phyloP scores from a whole-genome alignment of 2,329 filamentous ascomycete species.

The Zalaria obscura region DNA sequence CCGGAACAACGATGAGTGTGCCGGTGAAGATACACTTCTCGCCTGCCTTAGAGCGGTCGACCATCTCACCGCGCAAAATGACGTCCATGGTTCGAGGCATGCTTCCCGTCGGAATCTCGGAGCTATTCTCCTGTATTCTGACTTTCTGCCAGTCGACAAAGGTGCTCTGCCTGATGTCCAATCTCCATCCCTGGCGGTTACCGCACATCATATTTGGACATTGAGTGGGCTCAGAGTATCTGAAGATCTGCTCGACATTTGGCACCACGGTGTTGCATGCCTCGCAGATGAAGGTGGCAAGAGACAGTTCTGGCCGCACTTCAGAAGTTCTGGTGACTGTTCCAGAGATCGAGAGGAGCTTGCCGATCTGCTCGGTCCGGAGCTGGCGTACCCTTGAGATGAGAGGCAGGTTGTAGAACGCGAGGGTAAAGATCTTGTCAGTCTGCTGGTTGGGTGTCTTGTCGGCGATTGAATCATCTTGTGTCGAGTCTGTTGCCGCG shows the following conservation, averaged over 20 bases:
- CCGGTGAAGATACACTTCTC: constrained; percentile 98
- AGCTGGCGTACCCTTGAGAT: constrained; percentile 76
- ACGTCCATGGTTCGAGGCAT: constrained; percentile 98
- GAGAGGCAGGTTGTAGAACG: constrained; percentile 84
- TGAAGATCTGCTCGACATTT: constrained; percentile 93
- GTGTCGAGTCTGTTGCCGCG: constrained; percentile 40
- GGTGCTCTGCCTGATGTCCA: constrained; percentile 94
- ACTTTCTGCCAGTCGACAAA: constrained; percentile 99
- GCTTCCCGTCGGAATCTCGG: constrained; percentile 93
- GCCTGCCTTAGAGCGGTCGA: constrained; percentile 90
- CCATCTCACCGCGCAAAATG: constrained; percentile 90
- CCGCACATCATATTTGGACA: constrained; percentile 79
- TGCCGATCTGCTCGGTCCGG: constrained; percentile 79
- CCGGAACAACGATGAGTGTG: constrained; percentile 87
- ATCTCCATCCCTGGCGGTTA: constrained; percentile 83
- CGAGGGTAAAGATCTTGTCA: constrained; percentile 86
- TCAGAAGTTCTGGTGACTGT: constrained; percentile 95
- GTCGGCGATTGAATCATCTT: constrained; percentile 42
- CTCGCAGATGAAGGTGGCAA: constrained; percentile 87
- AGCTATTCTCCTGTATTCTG: constrained; percentile 93
- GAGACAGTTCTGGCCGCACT: constrained; percentile 81
- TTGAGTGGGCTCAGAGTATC: constrained; percentile 92
- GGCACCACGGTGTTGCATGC: constrained; percentile 70
- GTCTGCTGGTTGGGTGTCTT: constrained; percentile 88
- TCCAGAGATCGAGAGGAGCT: constrained; percentile 87